These are phyloP conservation scores for Phytopythium litorale DNA, from an alignment of 352 stramenopile genomes.

Conservation along the genomic window DNA sequence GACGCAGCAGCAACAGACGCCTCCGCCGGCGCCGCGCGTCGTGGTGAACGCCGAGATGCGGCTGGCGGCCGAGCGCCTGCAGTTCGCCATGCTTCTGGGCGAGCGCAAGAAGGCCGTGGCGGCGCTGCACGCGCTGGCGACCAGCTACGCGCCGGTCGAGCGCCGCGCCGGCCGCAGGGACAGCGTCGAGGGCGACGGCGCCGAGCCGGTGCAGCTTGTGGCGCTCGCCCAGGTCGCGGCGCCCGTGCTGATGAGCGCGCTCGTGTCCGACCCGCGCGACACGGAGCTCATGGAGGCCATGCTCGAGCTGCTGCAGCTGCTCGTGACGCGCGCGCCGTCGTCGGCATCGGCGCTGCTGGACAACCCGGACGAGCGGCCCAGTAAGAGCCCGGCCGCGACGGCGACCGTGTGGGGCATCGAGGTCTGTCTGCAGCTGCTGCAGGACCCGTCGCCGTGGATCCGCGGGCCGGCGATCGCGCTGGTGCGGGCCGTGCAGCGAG, in stretches of 20 bases:
- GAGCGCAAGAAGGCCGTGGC: conserved; percentile 65
- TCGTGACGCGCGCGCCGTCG: conserved; percentile 35
- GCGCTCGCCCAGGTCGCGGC: conserved; percentile 37
- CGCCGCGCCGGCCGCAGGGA: not conserved
- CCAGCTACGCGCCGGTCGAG: conserved; percentile 11
- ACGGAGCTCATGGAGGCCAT: conserved; percentile 85
- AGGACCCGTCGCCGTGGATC: conserved; percentile 82
- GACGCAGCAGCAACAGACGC: not conserved
- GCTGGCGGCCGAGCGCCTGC: conserved; percentile 54
- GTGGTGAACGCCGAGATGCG: conserved; percentile 28
- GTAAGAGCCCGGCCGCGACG: not conserved
- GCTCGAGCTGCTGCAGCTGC: conserved; percentile 63
- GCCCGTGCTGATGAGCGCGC: conserved; percentile 48
- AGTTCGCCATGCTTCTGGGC: conserved; percentile 70
- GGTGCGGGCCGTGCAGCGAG: conserved; percentile 55
- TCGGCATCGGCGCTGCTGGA: conserved; percentile 39
- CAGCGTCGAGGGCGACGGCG: not conserved
- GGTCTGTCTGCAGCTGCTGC: conserved; percentile 61
- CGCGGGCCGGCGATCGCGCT: conserved; percentile 61
- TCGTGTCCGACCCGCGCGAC: conserved; percentile 72
- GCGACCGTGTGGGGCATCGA: conserved; percentile 43
- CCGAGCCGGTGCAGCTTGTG: conserved; percentile 28
- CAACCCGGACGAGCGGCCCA: conserved; percentile 7
- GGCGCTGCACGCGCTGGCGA: conserved; percentile 41
- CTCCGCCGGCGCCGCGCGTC: not conserved